Base-by-base conservation (phyloP, 306 rosid genomes). In the Lupinus albus region DNA sequence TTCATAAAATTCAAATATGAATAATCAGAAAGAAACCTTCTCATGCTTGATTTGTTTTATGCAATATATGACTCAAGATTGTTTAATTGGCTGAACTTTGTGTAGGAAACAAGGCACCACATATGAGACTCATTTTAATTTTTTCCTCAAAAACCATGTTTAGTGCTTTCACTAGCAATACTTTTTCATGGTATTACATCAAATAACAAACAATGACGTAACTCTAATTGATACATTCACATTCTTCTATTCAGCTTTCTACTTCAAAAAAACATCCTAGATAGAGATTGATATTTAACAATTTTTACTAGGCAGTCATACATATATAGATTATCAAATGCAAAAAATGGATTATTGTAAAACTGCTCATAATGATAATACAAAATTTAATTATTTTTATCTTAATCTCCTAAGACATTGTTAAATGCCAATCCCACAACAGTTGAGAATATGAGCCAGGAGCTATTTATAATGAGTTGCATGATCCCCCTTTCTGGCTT, bases 201-300 rank as follows among this genome's bases (percentile, higher is more conserved):
- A 28, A 53, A 6, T 32, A 33, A 53, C 59, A 20, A 11, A 21
- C 15, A 2, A 11, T n/a, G 5, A 7, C 12, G 1, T 11, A 2
- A 21, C 6, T 52, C 12, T 11, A 25, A 54, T 25, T 11, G 25
- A 11, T 11, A 21, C 39, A 16, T 25, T 13, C 39, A 25, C 28
- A 55, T 28, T 55, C 61, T 55, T 28, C 41, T 11, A 53, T 4
- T 55, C 17, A 55, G 39, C 17, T 55, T 28, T 55, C 61, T 25
- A 28, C 61, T 20, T 55, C 3, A 25, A 55, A 53, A 53, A 53
- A 53, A 3, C 15, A 53, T 11, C 16, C 60, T 21, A 21, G 28
- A 5, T 4, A 9, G 8, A 56, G 14, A 13, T 56, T n/a, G 20
- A 56, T 30, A 17, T 56, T 39, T 56, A 38, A 56, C 18, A 25